Base-by-base conservation (phyloP, 495 filamentous ascomycete species). In the Aspergillus coremiiformis region DNA sequence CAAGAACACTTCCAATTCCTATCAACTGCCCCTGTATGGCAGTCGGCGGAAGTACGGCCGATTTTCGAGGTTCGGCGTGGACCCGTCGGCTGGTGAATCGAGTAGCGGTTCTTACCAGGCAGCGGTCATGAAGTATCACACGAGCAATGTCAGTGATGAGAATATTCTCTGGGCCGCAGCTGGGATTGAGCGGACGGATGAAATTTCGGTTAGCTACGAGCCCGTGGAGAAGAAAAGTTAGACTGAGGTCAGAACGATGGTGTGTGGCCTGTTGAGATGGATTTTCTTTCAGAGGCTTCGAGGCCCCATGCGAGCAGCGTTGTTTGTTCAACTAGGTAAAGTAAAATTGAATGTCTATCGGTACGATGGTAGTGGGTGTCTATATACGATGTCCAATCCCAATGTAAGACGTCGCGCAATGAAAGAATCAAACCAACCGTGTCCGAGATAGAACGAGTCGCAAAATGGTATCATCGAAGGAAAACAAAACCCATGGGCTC, bases 381-480 rank as follows among this genome's bases (percentile, higher is more conserved):
- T 54, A 49, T 53, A 47, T 52, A 53, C 39, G 49, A 8, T 15
- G 48, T 43, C 39, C 22, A 8, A 6, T 42, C 47, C 24, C 30
- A 42, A 12, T 4, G 10, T 30, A 22, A 50, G 32, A 47, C 44
- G 26, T 47, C 44, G 11, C 24, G 27, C 35, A 43, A 41, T 35
- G 27, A 53, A 51, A 49, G 42, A 55, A 51, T 33, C 30, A 43
- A 41, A 41, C 37, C 37, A 41, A 21, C 37, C 37, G 37, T 41
- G 15, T 17, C 37, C 37, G 37, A 41, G 37, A 41, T 21, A 41
- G 37, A 35, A 35, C 32, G 12, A 64, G 60, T 64, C 69, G 69
- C 70, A 60, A 64, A 66, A 73, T 73, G 70, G 70, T 73, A 73
- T 72, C 69, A 72, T 65, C 39, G 55, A 44, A 57, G 47, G 44